Percentiles rank a stretch among this genome's conserved stretches.
Conservation (phyloP, 73 alveolate genomes). For the Blepharisma stoltei region DNA sequence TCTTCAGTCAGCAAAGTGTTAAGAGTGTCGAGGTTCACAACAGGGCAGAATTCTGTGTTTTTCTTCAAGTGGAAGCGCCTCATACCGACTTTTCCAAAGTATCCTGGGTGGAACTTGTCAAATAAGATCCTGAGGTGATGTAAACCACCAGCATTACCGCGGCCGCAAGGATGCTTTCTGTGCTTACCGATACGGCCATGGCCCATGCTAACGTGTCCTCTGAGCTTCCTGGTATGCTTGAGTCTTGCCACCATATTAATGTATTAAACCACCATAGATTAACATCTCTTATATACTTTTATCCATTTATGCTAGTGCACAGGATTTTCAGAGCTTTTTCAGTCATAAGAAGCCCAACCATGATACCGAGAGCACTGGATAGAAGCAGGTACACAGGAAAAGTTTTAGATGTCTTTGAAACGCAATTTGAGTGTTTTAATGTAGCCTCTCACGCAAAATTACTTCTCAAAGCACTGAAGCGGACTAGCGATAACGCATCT, state of each 20-base stretch:
- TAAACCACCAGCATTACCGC: conserved; percentile 98
- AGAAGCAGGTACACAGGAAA: background rate
- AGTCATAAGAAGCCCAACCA: background rate
- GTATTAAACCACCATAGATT: conserved; percentile 9
- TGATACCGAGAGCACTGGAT: background rate
- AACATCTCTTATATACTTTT: background rate
- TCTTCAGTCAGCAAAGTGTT: conserved; percentile 91
- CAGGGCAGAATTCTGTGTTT: conserved; percentile 83
- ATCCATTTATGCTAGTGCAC: background rate
- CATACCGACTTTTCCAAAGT: conserved; percentile 89
- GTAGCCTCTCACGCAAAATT: no score
- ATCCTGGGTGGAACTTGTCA: conserved; percentile 80
- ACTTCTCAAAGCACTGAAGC: no score
- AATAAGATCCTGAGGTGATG: conserved; percentile 93
- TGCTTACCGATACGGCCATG: conserved; percentile 98
- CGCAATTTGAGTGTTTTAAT: background rate
- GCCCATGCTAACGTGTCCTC: conserved; percentile 95
- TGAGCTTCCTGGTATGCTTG: conserved; percentile 92
- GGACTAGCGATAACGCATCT: no score
- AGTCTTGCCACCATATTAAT: conserved; percentile 74
- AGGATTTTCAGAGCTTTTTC: background rate
- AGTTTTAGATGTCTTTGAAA: background rate
- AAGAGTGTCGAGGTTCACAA: conserved; percentile 87
- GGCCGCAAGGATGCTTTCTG: conserved; percentile 91
- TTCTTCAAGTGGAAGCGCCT: conserved; percentile 92